A percentile compares a stretch with the other conserved stretches of the same genome.
Conservation (phyloP, 106 monocot genomes). For the Narthecium ossifragum region DNA sequence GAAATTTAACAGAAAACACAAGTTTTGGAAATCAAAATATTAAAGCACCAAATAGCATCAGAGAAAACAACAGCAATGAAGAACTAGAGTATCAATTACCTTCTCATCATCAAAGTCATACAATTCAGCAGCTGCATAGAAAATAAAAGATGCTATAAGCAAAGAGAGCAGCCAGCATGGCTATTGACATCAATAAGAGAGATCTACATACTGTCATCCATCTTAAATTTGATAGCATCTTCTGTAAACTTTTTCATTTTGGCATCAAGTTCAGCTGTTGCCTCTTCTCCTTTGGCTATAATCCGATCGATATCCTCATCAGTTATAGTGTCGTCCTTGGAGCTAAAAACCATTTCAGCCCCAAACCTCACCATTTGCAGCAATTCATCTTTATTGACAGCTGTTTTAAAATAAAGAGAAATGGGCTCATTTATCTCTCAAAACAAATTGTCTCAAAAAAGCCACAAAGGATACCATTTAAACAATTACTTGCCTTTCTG, state of each 20-base stretch:
- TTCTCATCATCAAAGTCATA: conserved; percentile 96
- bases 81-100: conserved; percentile 24
- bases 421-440: not conserved
- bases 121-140: conserved; percentile 81
- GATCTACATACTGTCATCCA: conserved; percentile 87
- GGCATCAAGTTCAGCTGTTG: conserved; percentile 95
- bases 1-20: not conserved
- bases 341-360: conserved; percentile 99
- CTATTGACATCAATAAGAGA: not conserved
- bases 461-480: not conserved
- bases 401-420: conserved; percentile 26
- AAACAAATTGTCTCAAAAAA: not conserved
- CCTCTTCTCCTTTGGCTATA: conserved; percentile 99
- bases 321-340: conserved; percentile 92
- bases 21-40: no score
- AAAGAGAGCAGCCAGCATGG: not conserved
- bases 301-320: conserved; percentile 98
- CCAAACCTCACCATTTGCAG: conserved; percentile 99
- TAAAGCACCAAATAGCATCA: no score
- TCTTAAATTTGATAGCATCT: conserved; percentile 99
- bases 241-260: conserved; percentile 99
- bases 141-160: conserved; percentile 4
- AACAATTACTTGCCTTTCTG: conserved; percentile 62
- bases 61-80: not conserved
- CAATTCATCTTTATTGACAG: conserved; percentile 98